Percentiles rank a stretch among this genome's conserved stretches.
These are phyloP conservation scores for Rhodomyrtus psidioides DNA, from an alignment of 441 rosid species.

Conservation along the genomic window DNA sequence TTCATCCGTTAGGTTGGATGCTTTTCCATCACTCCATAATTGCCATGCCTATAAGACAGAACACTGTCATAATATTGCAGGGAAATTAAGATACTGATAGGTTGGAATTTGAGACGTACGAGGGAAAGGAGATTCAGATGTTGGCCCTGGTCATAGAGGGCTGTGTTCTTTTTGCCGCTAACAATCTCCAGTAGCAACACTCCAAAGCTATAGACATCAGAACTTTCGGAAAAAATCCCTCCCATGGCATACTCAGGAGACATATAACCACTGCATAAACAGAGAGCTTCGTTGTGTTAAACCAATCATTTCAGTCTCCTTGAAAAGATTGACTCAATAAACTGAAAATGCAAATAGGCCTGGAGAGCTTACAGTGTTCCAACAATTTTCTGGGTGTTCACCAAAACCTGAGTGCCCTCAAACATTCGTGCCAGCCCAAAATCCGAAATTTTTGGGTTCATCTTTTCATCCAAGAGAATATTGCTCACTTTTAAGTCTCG, in stretches of 20 bases:
- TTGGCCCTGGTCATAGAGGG: not conserved
- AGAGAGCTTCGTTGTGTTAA: too few species aligned
- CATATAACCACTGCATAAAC: conserved; percentile 8
- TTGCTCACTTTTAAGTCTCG: too few species aligned
- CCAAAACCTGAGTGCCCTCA: not conserved
- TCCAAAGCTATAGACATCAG: conserved; percentile 6
- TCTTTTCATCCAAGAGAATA: too few species aligned
- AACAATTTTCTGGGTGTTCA: not conserved
- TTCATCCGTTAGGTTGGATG: not conserved
- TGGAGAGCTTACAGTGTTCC: too few species aligned
- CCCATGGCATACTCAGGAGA: conserved; percentile 4
- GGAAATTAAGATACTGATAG: not conserved
- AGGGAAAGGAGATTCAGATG: not conserved
- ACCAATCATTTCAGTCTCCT: too few species aligned
- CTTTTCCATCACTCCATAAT: not conserved
- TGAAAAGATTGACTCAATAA: too few species aligned
- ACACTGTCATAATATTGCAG: not conserved
- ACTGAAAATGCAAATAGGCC: too few species aligned
- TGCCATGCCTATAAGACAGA: not conserved
- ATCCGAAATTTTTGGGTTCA: not conserved
- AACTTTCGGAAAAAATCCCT: not conserved
- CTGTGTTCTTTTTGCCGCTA: not conserved
- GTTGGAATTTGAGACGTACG: not conserved
- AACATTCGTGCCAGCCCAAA: conserved; percentile 7
- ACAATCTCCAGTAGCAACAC: not conserved